Conservation (phyloP, 208 protist genomes). For the Tritrichomonas musculus region DNA sequence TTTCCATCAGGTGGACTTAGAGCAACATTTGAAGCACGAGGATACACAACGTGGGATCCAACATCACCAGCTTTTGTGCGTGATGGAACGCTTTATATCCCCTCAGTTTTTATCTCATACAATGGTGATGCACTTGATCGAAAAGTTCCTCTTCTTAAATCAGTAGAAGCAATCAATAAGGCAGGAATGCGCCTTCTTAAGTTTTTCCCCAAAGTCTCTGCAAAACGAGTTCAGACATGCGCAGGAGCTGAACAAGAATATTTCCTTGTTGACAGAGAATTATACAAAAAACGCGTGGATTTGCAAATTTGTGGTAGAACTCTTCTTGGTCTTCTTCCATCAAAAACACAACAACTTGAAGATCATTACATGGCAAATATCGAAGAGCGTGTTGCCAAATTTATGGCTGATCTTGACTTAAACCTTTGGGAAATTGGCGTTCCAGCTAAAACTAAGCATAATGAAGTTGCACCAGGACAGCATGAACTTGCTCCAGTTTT, state of each 20-base stretch:
- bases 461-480: constrained; percentile 69
- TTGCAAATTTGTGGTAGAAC: constrained; percentile 57
- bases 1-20: constrained; percentile 65
- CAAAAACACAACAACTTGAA: constrained; percentile 61
- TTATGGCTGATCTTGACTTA: constrained; percentile 50
- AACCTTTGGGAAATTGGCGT: constrained; percentile 64
- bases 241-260: constrained; percentile 67
- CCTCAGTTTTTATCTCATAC: constrained; percentile 62
- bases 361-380: constrained; percentile 67
- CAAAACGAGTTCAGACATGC: constrained; percentile 14
- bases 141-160: constrained; percentile 68
- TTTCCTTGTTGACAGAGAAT: constrained; percentile 64
- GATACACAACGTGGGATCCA: constrained; percentile 68
- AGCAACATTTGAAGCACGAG: constrained; percentile 61
- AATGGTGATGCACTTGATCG: constrained; percentile 65
- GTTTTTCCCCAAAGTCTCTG: neutral
- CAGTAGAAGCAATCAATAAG: constrained; percentile 43
- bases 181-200: constrained; percentile 46
- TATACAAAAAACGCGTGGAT: constrained; percentile 56
- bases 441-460: constrained; percentile 64
- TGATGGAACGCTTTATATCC: constrained; percentile 61
- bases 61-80: constrained; percentile 64
- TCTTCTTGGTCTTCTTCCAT: constrained; percentile 53
- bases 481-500: constrained; percentile 71
- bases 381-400: constrained; percentile 42